phyloP scores from a whole-genome alignment of 768 basidiomycete species.

The Collybia mongolica region DNA sequence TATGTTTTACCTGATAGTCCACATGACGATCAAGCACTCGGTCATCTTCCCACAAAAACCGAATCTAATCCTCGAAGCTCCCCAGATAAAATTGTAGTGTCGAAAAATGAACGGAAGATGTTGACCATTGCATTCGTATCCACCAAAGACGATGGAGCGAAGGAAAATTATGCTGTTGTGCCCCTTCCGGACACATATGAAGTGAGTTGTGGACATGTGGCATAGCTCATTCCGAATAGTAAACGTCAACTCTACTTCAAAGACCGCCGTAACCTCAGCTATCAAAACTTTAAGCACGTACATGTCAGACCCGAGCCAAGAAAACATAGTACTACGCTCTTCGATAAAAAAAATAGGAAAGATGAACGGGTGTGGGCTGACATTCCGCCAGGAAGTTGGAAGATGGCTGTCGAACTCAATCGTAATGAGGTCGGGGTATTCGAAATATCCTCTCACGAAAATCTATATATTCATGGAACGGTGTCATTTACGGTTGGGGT shows the following conservation, averaged over 20 bases:
- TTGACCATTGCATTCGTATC: slow-evolving; percentile 7
- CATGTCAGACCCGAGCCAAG: not conserved
- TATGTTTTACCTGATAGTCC: too few species aligned
- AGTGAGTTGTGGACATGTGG: not conserved
- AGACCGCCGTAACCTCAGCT: slow-evolving; percentile 4
- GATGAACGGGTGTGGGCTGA: slow-evolving; percentile 16
- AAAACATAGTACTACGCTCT: slow-evolving; percentile 11
- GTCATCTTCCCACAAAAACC: too few species aligned
- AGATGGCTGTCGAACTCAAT: not conserved
- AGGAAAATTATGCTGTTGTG: slow-evolving; percentile 10
- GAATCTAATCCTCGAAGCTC: too few species aligned
- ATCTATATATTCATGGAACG: not conserved
- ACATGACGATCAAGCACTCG: too few species aligned
- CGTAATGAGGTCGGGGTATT: slow-evolving; percentile 10
- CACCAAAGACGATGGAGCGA: not conserved
- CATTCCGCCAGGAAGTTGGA: slow-evolving; percentile 11
- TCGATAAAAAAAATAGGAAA: slow-evolving; percentile 10
- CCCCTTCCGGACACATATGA: slow-evolving; percentile 13
- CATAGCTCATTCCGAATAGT: not conserved
- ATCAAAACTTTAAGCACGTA: slow-evolving; percentile 2
- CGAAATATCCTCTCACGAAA: not conserved
- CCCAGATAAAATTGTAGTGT: too few species aligned
- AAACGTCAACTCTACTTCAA: not conserved
- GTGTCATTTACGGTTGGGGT: not conserved
- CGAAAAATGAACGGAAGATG: not conserved